Evolutionary conservation across 176 grass and related monocot genomes (phyloP), one percentile per base, ranked within the genome.

Genomic region (Paspalum notatum): DNA sequence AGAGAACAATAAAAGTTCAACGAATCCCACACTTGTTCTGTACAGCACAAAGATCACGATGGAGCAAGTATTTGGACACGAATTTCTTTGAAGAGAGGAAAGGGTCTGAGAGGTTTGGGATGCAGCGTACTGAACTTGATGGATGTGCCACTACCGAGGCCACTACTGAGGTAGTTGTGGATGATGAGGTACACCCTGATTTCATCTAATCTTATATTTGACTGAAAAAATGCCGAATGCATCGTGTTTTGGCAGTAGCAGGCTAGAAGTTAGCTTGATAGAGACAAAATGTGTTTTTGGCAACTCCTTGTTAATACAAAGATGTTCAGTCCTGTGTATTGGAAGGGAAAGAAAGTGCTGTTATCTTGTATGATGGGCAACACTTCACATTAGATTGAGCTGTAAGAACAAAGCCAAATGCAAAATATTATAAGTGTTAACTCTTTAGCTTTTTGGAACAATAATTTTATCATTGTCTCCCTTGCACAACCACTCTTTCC

Each of bases 121-220:
- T 52, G 15, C 22, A 82, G 12, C 67, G 62, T 40, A 63, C 42
- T 46, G 63, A 74, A 20, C 60, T 49, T 48, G 87, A 64, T 54
- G 70, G 71, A 68, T 50, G 18, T 68, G 49, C n/a, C 75, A 27
- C 53, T 68, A 74, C 70, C 15, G 83, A 91, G 26, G 37, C 50
- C 71, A 46, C 65, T 58, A 59, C 59, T 21, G 85, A 91, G 11
- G 71, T 78, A 25, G 26, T 68, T 42, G 93, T 93, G 22, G 88
- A 91, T 66, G 90, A 97, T 43, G 93, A 97, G 66, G 90, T 93
- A 63, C 90, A 97, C 80, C 87, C 93, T n/a, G 93, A 97, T 86
- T 97, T 97, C 68, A 66, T 71, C 17, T 85, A 43, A 67, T 67
- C 65, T 65, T 5, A 4, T 89, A 41, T 84, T 75, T 46, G 63